Base-by-base conservation (phyloP, 1,139 yeast species). In the Pichia norvegensis region DNA sequence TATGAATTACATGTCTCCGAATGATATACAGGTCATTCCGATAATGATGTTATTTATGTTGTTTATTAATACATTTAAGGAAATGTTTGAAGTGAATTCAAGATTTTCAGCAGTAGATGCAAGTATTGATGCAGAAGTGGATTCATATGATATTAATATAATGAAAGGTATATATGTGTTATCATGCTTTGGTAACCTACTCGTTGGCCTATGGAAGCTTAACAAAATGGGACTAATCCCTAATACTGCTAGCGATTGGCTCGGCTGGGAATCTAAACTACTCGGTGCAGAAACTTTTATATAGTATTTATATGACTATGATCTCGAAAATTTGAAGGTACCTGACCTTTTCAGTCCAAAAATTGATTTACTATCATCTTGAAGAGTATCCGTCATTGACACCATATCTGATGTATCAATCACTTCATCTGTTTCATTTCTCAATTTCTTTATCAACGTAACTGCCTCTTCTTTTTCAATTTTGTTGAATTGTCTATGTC, bases 1-100 rank as follows among this genome's bases (percentile, higher is more conserved):
- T 46, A 87, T 92, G 95, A 80, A 90, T 50, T 92, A 87, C 64
- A 86, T 92, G 88, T 80, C 96, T 2, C 98, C 98, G 29, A 84
- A 85, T 58, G 79, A 95, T 7, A 68, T 92, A 27, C 97, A 92
- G 58, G 74, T 92, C 53, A 88, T 92, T 49, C 94, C 97, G 5
- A 83, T 92, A 46, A 83, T 88, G 66, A 90, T 88, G 86, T 85
- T 96, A 0, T 65, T 85, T 37, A 86, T 84, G 87, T 70, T 92
- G 58, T 78, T 92, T 54, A 75, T 82, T 55, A 81, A 79, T 40
- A 95, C 97, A 0, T 57, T 86, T 37, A 81, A 78, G 57, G 86
- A 95, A 31, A 79, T 92, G 2, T 64, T 81, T 42, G 65, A 70
- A 13, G 77, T 85, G 1, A 73, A 73, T 51, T 57, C 68, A 13